Conservation (phyloP, 768 basidiomycete genomes). For the Mycena olivaceomarginata region DNA sequence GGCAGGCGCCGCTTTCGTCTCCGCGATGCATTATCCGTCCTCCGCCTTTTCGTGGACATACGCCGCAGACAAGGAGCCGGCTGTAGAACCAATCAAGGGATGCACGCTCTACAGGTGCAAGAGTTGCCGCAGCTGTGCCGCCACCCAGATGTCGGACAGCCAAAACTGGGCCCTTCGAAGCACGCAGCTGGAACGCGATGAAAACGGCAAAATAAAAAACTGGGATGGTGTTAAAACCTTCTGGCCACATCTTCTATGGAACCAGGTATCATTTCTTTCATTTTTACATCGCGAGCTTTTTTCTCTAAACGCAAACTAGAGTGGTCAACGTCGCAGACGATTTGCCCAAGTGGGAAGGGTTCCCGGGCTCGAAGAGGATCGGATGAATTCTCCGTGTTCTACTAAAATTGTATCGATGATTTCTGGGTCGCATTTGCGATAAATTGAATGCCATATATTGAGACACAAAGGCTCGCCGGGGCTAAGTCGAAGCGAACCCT, state of each 20-base stretch:
- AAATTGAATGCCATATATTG: neutral
- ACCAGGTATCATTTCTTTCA: neutral
- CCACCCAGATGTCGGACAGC: slow-evolving; percentile 18
- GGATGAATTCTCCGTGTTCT: neutral
- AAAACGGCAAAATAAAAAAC: slow-evolving; percentile 37
- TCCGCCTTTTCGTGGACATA: slow-evolving; percentile 43
- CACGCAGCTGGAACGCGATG: slow-evolving; percentile 44
- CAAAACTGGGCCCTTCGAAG: slow-evolving; percentile 39
- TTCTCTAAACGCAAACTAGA: too few relatives aligned
- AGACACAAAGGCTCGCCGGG: too few relatives aligned
- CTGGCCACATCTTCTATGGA: slow-evolving; percentile 41
- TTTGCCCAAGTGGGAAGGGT: slow-evolving; percentile 42
- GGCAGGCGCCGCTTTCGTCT: slow-evolving; percentile 42
- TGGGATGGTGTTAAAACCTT: slow-evolving; percentile 44
- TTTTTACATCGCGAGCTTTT: too few relatives aligned
- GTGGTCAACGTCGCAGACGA: slow-evolving; percentile 39
- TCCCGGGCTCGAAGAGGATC: neutral
- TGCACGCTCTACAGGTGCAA: slow-evolving; percentile 38
- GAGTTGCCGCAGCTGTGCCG: slow-evolving; percentile 38
- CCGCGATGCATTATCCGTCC: slow-evolving; percentile 31
- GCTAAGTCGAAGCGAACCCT: neutral
- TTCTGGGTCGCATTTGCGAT: neutral
- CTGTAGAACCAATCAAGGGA: slow-evolving; percentile 18
- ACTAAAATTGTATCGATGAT: neutral
- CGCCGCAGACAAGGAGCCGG: slow-evolving; percentile 9